phyloP scores from a whole-genome alignment of 352 stramenopile genomes.

The Saprolegnia parasitica region DNA sequence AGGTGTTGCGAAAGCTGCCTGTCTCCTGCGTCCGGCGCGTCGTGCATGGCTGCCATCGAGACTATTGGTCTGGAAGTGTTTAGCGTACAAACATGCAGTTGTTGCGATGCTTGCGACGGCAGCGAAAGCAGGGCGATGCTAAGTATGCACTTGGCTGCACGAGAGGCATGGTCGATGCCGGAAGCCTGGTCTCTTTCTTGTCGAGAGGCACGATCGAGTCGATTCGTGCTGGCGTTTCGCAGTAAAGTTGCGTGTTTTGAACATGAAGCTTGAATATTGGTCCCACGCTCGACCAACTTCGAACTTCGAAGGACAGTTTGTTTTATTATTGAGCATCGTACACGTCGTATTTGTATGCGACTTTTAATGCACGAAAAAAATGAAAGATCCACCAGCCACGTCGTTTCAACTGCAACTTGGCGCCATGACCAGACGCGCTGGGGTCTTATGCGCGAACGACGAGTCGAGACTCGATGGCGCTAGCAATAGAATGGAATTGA shows the following conservation, averaged over 20 bases:
- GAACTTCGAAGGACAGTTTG: neutral
- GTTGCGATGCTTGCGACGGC: too few relatives aligned
- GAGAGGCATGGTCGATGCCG: neutral
- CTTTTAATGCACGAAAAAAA: neutral
- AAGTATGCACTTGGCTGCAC: too few relatives aligned
- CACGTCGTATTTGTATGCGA: neutral
- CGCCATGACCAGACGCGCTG: too few relatives aligned
- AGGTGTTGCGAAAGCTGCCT: too few relatives aligned
- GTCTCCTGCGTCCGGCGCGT: too few relatives aligned
- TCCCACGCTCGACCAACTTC: neutral
- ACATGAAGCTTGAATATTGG: neutral
- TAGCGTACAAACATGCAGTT: too few relatives aligned
- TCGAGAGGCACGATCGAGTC: neutral
- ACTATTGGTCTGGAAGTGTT: too few relatives aligned
- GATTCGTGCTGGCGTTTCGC: neutral
- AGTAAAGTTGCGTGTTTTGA: neutral
- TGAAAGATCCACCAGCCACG: neutral
- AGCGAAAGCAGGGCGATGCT: too few relatives aligned
- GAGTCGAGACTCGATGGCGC: too few relatives aligned
- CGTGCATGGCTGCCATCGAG: too few relatives aligned
- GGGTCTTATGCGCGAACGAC: too few relatives aligned
- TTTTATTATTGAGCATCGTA: neutral
- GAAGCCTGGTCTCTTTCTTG: neutral
- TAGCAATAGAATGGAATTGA: too few relatives aligned
- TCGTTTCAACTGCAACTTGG: neutral